Conservation (phyloP, 805 yeast genomes). For the Teunomyces panamensis region DNA sequence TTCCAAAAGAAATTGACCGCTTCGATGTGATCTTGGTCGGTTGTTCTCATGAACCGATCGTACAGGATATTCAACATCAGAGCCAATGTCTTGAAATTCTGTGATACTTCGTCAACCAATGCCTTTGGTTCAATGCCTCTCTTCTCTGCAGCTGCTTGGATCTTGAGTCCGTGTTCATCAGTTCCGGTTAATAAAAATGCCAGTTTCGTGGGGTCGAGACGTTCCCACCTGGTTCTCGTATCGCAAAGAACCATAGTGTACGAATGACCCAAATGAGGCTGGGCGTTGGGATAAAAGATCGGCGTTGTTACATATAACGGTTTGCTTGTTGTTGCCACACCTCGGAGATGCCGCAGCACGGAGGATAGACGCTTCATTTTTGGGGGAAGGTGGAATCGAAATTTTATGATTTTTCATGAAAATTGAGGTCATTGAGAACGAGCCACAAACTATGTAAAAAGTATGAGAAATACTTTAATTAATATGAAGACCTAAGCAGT, state of each 20-base stretch:
- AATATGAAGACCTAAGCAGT: background rate
- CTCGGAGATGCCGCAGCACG: background rate
- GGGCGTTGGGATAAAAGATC: conserved; percentile 93
- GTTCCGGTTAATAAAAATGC: conserved; percentile 82
- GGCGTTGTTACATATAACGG: conserved; percentile 76
- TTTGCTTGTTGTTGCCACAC: conserved; percentile 8
- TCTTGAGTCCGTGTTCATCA: conserved; percentile 95
- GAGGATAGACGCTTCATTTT: background rate
- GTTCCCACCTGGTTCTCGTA: conserved; percentile 71
- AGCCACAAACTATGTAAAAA: background rate
- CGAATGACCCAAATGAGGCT: conserved; percentile 90
- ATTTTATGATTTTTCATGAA: background rate
- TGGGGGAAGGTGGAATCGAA: background rate
- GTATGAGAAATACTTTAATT: background rate
- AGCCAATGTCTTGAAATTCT: conserved; percentile 65
- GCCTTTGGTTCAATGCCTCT: conserved; percentile 48
- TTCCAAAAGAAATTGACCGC: conserved; percentile 75
- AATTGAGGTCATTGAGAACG: background rate
- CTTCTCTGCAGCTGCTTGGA: conserved; percentile 76
- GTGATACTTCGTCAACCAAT: conserved; percentile 70
- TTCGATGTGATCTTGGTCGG: conserved; percentile 71
- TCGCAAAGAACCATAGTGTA: conserved; percentile 87
- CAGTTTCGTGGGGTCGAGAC: conserved; percentile 27
- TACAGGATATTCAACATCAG: conserved; percentile 52
- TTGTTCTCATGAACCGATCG: conserved; percentile 85